Evolutionary conservation across 2,329 filamentous ascomycete species (phyloP), one percentile per base, ranked within the genome.

Genomic region (Cytospora paraplurivora): DNA sequence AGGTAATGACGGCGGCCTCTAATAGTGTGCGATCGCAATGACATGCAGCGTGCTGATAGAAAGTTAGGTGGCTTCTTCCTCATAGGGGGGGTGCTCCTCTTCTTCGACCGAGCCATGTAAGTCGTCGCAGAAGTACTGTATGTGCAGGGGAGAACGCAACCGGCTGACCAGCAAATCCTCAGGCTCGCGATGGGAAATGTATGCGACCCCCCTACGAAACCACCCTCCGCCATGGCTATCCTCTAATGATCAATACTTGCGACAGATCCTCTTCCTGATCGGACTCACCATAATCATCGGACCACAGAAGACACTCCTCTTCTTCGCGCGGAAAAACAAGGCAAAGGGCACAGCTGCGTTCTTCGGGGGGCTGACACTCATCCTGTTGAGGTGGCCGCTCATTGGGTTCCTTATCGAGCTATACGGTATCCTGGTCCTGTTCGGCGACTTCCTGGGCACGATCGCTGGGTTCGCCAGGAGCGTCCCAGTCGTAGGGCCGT

Each of bases 141-240:
- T 27, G 19, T 56, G 38, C 44, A 34, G 3, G 17, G 34, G 62
- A n/a, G 35, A 52, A 15, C 50, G 27, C 27, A 19, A 5, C 52
- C 37, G n/a, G 58, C 54, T 66, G 13, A 57, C 58, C 33, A 33
- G 41, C 34, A 6, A 35, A 21, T 37, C 56, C 52, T 50, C 68
- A 95, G 91, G 87, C 87, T 99, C 62, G 94, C 94, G 70, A 98
- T 98, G 95, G 95, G 95, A 79, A 98, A 98, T 74, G 90, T 94
- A 85, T 72, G 81, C 67, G 50, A 61, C 50, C 55, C 59, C 34
- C 66, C 58, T 64, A 63, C 63, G 65, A 57, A 5, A 19, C 51
- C 38, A 38, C 63, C 53, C 37, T 19, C 27, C 17, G 12, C 67
- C 32, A 32, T 58, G 41, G 63, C 32, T 34, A 21, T 34, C 3